Evolutionary conservation across 148 eudicot genomes (phyloP), one percentile per base, ranked within the genome.

Genomic region (Heliosperma pusillum): DNA sequence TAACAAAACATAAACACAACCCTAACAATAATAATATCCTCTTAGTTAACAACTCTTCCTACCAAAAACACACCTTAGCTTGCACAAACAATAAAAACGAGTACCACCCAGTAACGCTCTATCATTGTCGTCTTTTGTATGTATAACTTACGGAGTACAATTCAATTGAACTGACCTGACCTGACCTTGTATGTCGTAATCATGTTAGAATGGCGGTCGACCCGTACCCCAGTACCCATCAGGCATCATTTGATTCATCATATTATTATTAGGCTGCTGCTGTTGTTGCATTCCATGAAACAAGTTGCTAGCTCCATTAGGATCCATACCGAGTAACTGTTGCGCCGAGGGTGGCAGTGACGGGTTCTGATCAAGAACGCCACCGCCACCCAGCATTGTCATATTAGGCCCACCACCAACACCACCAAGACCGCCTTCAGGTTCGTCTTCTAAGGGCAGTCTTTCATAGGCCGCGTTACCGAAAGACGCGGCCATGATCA

Each of bases 401-500:
- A 79, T 83, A 61, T 78, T 76, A 7, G 69, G 53, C 22, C 74
- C 74, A 45, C 74, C 69, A 7, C 15, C 69, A 10, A 40, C 60
- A 61, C 45, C 66, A 11, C 5, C 36, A 27, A 20, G 55, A 7
- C 71, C 73, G 53, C 69, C 20, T 53, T 61, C 73, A 0, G 84
- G 92, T 3, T 92, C 97, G 19, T 92, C 93, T n/a, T 92, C 97
- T 0, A 92, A 78, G 0, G 97, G 97, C 15, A 92, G 83, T 78
- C 97, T 72, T 70, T 92, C 97, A 53, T 92, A 92, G 0, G 94
- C 97, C 16, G 97, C 97, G 47, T 92, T 92, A 36, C 97, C 87
- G 50, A 92, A 92, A 1, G 97, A 92, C 0, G 97, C 97, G 0
- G 97, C 91, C 94, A 92, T 92, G 0, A 92, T 86, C 8, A 92